Evolutionary conservation across 345 rosid genomes (phyloP), one percentile per base, ranked within the genome.

Genomic region (Eucalyptus cloeziana): DNA sequence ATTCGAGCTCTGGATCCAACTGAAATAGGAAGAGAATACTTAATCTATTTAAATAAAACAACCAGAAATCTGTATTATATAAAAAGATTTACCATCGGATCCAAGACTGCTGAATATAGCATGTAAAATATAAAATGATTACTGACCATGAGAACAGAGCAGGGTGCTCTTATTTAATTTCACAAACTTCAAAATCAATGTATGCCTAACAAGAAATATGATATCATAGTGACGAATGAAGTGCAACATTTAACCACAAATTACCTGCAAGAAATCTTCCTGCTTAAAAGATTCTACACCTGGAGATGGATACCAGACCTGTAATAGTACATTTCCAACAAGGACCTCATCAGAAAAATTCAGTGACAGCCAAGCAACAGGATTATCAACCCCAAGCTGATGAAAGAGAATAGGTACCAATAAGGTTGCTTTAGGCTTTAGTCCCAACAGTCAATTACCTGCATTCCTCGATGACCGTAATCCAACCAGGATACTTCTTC

Each of bases 241-340:
- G 87, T 37, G 83, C 83, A 37, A 76, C 83, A 76, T 27, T 37
- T 21, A 76, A 76, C 83, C 47, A 43, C 83, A 19, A 76, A 76
- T 37, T 76, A 76, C 99, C 96, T 98, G 99, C 96, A 97, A 93
- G 92, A 98, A 97, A 85, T 94, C 99, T 93, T 98, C 99, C 95
- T 96, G 99, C 92, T 93, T 95, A 92, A 94, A 97, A 62, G 98
- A 95, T 90, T 96, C 95, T 89, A 89, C 97, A 90, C 98, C 99
- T n/a, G 93, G 92, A 91, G 97, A 97, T 86, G 99, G 99, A 94
- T 98, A 98, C 99, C 99, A 98, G 90, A 98, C 99, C 99, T 98
- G 98, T 90, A 94, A 94, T 87, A 89, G 88, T 89, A 90, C 91
- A 87, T 94, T 94, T 92, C 91, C 95, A 92, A 89, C 69, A 90